Conservation (phyloP, 164 flowering plant genomes). For the Chimonanthus praecox region DNA sequence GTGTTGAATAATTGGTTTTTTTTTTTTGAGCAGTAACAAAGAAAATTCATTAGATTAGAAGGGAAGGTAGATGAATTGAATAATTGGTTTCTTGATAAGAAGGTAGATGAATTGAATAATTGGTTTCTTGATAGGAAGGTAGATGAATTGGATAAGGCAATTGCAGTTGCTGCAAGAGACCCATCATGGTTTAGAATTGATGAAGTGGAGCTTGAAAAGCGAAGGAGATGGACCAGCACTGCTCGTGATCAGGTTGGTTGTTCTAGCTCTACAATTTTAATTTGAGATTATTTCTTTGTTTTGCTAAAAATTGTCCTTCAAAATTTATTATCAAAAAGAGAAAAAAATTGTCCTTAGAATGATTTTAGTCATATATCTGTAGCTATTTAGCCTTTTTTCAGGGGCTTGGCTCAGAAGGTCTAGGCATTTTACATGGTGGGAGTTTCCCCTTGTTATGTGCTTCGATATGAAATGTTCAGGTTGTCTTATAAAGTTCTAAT, state of each 20-base stretch:
- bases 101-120: conserved; percentile 1
- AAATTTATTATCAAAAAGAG: no score
- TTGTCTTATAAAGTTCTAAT: background rate
- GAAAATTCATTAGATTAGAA: no score
- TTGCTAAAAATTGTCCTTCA: background rate
- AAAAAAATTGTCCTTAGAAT: no score
- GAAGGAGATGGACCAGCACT: conserved; percentile 73
- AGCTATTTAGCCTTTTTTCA: no score
- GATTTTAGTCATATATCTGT: no score
- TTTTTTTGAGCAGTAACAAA: no score
- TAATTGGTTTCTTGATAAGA: conserved; percentile 3
- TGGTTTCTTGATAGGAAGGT: conserved; percentile 53
- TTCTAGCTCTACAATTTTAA: background rate
- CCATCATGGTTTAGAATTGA: conserved; percentile 69
- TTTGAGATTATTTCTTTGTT: background rate
- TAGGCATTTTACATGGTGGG: background rate
- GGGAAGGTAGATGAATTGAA: conserved; percentile 1
- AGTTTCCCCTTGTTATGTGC: background rate
- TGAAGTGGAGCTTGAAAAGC: conserved; percentile 63
- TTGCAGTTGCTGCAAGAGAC: conserved; percentile 74
- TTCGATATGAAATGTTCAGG: background rate
- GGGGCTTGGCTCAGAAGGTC: background rate
- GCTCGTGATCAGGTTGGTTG: conserved; percentile 57
- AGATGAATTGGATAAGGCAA: conserved; percentile 80
- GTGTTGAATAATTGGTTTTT: background rate